phyloP scores from a whole-genome alignment of 176 grass and related monocot species.

The Themeda triandra region DNA sequence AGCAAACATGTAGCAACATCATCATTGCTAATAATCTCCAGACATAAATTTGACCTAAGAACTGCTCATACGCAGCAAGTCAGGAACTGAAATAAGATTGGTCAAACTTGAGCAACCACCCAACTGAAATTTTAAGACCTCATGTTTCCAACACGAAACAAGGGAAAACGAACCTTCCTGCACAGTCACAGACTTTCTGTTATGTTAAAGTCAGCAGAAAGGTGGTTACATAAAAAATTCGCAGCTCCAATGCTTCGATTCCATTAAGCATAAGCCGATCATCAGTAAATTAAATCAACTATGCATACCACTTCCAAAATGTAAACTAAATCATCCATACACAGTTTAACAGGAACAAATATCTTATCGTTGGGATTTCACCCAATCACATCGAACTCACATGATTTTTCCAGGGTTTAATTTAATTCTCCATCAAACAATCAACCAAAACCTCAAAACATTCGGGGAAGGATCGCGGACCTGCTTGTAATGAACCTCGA shows the following conservation, averaged over 20 bases:
- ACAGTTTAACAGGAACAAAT: not conserved
- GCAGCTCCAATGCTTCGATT: not conserved
- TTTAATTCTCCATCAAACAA: not conserved
- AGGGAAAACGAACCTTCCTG: not conserved
- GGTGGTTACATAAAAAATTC: not conserved
- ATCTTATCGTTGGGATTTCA: not conserved
- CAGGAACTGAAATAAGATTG: not conserved
- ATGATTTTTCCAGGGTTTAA: not conserved
- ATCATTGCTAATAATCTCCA: not conserved
- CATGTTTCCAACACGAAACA: not conserved
- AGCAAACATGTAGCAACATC: not conserved
- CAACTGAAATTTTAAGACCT: not conserved
- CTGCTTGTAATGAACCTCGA: constrained; percentile 96
- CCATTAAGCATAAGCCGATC: not conserved
- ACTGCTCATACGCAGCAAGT: not conserved
- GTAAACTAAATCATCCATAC: not conserved
- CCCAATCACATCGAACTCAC: not conserved
- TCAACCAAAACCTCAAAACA: not conserved
- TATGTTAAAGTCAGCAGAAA: not conserved
- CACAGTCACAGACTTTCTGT: not conserved
- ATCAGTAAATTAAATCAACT: not conserved
- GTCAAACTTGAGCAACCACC: not conserved
- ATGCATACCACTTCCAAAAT: not conserved
- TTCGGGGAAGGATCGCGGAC: constrained; percentile 28
- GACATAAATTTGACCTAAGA: not conserved